Conservation (phyloP, 768 basidiomycete genomes). For the Clavaria fumosa region DNA sequence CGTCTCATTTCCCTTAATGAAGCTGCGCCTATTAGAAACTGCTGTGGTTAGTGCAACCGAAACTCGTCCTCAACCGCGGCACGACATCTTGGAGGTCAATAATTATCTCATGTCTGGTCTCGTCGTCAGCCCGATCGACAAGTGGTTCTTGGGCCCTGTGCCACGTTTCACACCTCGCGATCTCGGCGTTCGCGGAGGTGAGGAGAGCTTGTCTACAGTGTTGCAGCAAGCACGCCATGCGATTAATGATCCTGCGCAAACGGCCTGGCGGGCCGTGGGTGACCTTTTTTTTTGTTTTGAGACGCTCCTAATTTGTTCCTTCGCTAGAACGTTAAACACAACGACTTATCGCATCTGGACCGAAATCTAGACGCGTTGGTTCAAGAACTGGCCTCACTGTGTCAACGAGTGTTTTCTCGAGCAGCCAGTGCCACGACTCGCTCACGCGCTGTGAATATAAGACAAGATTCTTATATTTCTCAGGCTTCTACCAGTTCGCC, state of each 20-base stretch:
- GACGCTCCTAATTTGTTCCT: constrained; percentile 15
- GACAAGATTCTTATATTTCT: constrained; percentile 13
- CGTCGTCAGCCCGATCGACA: constrained; percentile 51
- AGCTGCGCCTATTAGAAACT: constrained; percentile 27
- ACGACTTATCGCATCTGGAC: constrained; percentile 42
- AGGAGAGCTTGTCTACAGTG: constrained; percentile 23
- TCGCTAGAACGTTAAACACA: constrained; percentile 30
- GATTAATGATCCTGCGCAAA: constrained; percentile 29
- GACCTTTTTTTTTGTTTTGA: constrained; percentile 4
- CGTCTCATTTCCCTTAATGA: constrained; percentile 6
- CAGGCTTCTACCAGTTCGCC: no score
- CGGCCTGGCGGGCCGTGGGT: constrained; percentile 41
- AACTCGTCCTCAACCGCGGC: constrained; percentile 31
- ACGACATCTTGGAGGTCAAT: constrained; percentile 71
- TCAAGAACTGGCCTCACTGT: constrained; percentile 43
- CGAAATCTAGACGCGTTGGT: constrained; percentile 54
- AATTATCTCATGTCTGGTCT: constrained; percentile 65
- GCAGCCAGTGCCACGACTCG: constrained; percentile 51
- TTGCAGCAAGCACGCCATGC: constrained; percentile 34
- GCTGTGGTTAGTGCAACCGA: constrained; percentile 40
- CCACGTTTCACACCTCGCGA: constrained; percentile 36
- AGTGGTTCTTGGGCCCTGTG: constrained; percentile 59
- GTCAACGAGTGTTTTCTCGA: constrained; percentile 44
- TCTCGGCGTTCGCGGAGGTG: constrained; percentile 28
- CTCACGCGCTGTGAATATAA: constrained; percentile 32